Conservation (phyloP, 805 yeast genomes). For the Metschnikowia shivogae region DNA sequence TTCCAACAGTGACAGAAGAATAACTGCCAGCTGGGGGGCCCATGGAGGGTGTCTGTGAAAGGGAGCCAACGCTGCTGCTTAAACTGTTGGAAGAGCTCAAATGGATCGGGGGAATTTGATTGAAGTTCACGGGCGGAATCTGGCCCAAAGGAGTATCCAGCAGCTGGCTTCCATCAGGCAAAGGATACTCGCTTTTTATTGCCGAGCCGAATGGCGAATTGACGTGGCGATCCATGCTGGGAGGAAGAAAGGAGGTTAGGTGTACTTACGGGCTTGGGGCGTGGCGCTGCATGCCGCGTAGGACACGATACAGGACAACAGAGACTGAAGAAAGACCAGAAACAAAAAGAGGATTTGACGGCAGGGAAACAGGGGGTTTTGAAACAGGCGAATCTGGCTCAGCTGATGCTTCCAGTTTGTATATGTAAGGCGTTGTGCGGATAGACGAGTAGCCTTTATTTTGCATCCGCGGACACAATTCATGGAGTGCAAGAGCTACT, state of each 20-base stretch:
- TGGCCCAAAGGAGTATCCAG: neutral
- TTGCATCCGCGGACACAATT: too few relatives aligned
- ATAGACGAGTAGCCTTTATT: too few relatives aligned
- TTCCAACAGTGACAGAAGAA: neutral
- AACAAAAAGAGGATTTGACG: too few relatives aligned
- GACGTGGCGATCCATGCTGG: conserved; percentile 1
- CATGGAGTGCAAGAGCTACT: too few relatives aligned
- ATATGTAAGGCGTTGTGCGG: too few relatives aligned
- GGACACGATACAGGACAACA: too few relatives aligned
- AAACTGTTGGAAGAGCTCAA: conserved; percentile 1
- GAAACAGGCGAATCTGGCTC: too few relatives aligned
- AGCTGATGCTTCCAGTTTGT: too few relatives aligned
- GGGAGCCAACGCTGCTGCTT: neutral
- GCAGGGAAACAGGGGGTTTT: too few relatives aligned
- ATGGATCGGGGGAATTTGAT: conserved; percentile 1
- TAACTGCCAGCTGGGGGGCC: neutral
- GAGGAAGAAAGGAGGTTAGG: neutral
- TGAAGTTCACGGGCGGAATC: conserved; percentile 1
- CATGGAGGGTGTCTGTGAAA: neutral
- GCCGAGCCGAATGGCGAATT: neutral
- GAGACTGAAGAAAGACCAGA: too few relatives aligned
- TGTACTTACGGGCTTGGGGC: too few relatives aligned
- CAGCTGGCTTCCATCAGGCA: neutral
- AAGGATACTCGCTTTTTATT: neutral
- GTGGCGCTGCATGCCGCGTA: too few relatives aligned